Evolutionary conservation across 805 yeast species (phyloP), one percentile per base, ranked within the genome.

Genomic region (Ogataea minuta): DNA sequence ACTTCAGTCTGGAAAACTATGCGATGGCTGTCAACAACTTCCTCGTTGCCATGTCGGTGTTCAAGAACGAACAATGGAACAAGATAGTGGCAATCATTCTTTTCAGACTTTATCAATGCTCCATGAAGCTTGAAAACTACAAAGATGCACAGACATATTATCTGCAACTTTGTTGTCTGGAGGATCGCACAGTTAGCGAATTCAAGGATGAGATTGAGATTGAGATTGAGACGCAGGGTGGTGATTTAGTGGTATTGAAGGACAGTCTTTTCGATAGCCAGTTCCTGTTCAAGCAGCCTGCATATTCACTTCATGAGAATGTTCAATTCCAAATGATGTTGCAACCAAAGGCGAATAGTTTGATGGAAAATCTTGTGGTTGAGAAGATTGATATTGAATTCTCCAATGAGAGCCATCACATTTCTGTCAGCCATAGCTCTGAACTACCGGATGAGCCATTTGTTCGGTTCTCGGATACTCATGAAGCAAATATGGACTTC

Each of bases 1-100:
- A 68, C 45, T 67, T 52, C 39, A 30, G 39, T 1, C 26, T 37
- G 23, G 31, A 49, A 6, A 60, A 70, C 30, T 72, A 50, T 47
- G 67, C 66, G 8, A 62, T 62, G 54, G 71, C 81, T 0, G 53
- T 67, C 19, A 66, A 67, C 39, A 60, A 66, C 39, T 73, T 57
- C 46, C 64, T 70, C 29, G 62, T 63, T 2, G 60, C 76, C 0
- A 46, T 66, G 4, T 60, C 64, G 1, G 47, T 56, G 2, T 61
- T 71, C 43, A 60, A 64, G 35, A 58, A 59, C 23, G 79, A 68
- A 28, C 46, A 53, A 4, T 76, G 81, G 80, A 43, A 41, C 7
- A 25, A 41, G 6, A 46, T 76, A 2, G 52, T 64, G 5, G 52
- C 57, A 0, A 25, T 54, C 3, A 53, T 74, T 4, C 48, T 71